Evolutionary conservation across 192 early-diverging fungal genomes (phyloP), one percentile per base, ranked within the genome.

Genomic region (Linnemannia schmuckeri): DNA sequence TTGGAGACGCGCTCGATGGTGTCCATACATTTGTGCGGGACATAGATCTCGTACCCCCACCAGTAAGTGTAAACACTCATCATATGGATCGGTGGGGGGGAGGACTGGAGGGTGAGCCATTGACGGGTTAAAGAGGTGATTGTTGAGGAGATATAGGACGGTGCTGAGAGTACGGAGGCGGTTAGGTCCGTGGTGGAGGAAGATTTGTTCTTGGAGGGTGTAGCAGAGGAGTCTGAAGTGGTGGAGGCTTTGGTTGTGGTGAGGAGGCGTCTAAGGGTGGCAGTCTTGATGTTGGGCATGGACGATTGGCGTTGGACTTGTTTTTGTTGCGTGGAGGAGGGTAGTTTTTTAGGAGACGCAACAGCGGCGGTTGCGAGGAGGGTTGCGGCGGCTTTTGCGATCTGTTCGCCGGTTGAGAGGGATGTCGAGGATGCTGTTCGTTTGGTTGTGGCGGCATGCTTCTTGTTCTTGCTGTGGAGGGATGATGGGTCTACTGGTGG

Each of bases 11-110:
- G 82, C 42, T 90, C 80, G 24, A 90, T 76, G 3, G 57, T 57
- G 33, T 47, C 57, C 83, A 90, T 90, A 54, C 85, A 85, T 44
- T 79, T 68, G 49, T 85, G 82, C 9, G 86, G 86, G 5, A 90
- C 74, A 41, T 88, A 90, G 61, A 90, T 90, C 69, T 88, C 86
- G 33, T 82, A 90, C 4, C 89, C 89, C 89, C 89, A 90, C 89
- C 89, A 90, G 37, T 71, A 88, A 0, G 80, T 78, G 42, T 77
- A 85, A n/a, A 66, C 85, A 13, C 84, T 88, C 46, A 89, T 82
- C 49, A 24, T 70, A 49, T 80, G 44, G 4, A 37, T 22, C 20
- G 85, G 41, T 12, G 89, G 86, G 2, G 72, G 72, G 30, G 79
- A 44, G 35, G 68, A 24, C 17, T 85, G 76, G 20, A 75, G 12